phyloP scores from a whole-genome alignment of 192 early-diverging fungal genomes.

The Backusella parvicylindrica region DNA sequence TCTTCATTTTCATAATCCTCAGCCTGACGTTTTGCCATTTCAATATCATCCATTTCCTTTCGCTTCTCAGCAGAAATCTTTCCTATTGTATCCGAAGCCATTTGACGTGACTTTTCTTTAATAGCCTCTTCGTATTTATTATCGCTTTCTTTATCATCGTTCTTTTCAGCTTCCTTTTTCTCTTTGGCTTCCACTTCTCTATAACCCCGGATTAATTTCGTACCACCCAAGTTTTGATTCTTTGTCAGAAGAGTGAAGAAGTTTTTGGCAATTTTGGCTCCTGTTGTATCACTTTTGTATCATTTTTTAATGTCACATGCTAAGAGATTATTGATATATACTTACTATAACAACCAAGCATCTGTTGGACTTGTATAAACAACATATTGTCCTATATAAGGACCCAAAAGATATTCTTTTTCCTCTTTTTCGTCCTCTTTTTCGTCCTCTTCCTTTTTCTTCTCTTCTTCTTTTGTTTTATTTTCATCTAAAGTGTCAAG shows the following conservation, averaged over 20 bases:
- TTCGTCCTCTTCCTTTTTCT: neutral
- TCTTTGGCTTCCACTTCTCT: conserved; percentile 52
- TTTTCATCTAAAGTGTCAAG: neutral
- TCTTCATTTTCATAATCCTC: conserved; percentile 53
- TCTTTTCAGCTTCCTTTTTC: neutral
- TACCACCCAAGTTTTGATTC: conserved; percentile 57
- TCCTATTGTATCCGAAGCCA: neutral
- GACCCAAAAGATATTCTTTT: conserved; percentile 59
- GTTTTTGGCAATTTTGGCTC: conserved; percentile 30
- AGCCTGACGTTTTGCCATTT: conserved; percentile 2
- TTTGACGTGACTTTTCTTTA: neutral
- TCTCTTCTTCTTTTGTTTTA: neutral
- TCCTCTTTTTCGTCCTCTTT: neutral
- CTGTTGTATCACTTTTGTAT: conserved; percentile 26
- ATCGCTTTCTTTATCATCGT: neutral
- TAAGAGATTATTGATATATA: neutral
- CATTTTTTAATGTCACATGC: neutral
- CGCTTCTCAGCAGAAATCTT: neutral
- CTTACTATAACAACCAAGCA: conserved; percentile 58
- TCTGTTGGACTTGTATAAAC: conserved; percentile 59
- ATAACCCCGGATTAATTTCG: conserved; percentile 70
- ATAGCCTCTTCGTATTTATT: neutral
- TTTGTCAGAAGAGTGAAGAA: conserved; percentile 59
- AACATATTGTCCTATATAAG: conserved; percentile 72
- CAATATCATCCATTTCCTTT: neutral